Conservation (phyloP, 2,329 filamentous ascomycete species). For the Zarea fungicola region DNA sequence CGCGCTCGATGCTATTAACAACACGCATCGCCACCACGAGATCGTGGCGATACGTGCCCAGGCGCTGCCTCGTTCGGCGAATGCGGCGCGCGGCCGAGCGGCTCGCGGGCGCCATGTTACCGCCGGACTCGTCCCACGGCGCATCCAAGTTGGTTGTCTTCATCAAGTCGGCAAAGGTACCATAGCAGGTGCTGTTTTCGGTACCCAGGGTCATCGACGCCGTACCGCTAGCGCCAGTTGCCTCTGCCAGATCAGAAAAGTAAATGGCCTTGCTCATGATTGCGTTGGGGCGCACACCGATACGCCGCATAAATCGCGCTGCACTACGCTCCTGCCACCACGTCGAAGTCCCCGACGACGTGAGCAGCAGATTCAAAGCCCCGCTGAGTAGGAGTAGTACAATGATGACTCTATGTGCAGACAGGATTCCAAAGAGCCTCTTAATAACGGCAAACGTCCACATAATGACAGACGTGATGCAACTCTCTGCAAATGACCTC, state of each 20-base stretch:
- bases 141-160: slow-evolving; percentile 54
- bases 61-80: slow-evolving; percentile 71
- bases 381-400: slow-evolving; percentile 62
- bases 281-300: slow-evolving; percentile 74
- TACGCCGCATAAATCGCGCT: slow-evolving; percentile 69
- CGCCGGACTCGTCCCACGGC: slow-evolving; percentile 48
- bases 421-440: slow-evolving; percentile 62
- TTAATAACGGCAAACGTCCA: slow-evolving; percentile 64
- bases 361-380: slow-evolving; percentile 68
- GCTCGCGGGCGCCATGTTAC: slow-evolving; percentile 43
- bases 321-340: slow-evolving; percentile 88
- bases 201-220: slow-evolving; percentile 31
- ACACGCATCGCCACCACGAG: slow-evolving; percentile 85
- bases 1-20: slow-evolving; percentile 81
- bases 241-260: slow-evolving; percentile 71
- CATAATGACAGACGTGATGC: slow-evolving; percentile 70
- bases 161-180: slow-evolving; percentile 56
- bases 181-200: slow-evolving; percentile 52
- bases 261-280: slow-evolving; percentile 85
- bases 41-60: slow-evolving; percentile 83
- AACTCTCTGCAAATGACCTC: slow-evolving; percentile 69
- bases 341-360: slow-evolving; percentile 63
- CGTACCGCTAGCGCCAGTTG: slow-evolving; percentile 34
- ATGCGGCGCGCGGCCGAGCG: slow-evolving; percentile 59
- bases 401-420: slow-evolving; percentile 71